Evolutionary conservation across 257 asterid species (phyloP).

Genomic region (Petunia axillaris): DNA sequence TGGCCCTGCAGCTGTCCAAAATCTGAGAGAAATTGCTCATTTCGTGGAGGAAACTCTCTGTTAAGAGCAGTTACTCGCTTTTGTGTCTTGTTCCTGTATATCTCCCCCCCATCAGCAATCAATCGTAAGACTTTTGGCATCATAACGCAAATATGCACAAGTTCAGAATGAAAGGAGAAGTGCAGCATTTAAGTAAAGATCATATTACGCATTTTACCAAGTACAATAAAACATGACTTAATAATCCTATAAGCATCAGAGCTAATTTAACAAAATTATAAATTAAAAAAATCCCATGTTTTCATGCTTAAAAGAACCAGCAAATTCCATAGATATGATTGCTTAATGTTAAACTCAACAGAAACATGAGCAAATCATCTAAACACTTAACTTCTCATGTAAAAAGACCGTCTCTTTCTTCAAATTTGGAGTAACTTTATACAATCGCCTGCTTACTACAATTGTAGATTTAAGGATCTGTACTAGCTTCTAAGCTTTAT

Average conservation of each 20-base stretch:
- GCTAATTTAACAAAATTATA: too few species aligned
- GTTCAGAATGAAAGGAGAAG: background rate
- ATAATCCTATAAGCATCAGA: background rate
- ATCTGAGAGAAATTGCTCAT: constrained; percentile 82
- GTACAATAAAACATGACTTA: constrained; percentile 3
- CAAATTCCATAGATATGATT: too few species aligned
- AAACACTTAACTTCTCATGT: too few species aligned
- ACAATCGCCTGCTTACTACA: too few species aligned
- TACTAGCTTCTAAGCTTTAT: too few species aligned
- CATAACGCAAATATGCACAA: background rate
- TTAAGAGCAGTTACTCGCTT: constrained; percentile 90
- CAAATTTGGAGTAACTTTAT: too few species aligned
- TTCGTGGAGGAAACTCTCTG: constrained; percentile 89
- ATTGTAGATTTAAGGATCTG: too few species aligned
- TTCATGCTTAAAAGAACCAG: too few species aligned
- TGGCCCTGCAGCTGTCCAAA: constrained; percentile 86
- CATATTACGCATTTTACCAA: background rate
- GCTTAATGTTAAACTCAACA: too few species aligned
- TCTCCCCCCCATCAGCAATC: constrained; percentile 24
- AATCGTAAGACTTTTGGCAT: constrained; percentile 21
- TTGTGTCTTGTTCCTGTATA: constrained; percentile 83
- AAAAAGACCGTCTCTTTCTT: too few species aligned
- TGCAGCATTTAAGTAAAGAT: constrained; percentile 3
- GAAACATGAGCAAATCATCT: too few species aligned
- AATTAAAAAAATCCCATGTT: too few species aligned